Percentiles rank a stretch among this genome's conserved stretches.
Conservation (phyloP, 2,329 filamentous ascomycete genomes). For the Metarhizium rileyi region DNA sequence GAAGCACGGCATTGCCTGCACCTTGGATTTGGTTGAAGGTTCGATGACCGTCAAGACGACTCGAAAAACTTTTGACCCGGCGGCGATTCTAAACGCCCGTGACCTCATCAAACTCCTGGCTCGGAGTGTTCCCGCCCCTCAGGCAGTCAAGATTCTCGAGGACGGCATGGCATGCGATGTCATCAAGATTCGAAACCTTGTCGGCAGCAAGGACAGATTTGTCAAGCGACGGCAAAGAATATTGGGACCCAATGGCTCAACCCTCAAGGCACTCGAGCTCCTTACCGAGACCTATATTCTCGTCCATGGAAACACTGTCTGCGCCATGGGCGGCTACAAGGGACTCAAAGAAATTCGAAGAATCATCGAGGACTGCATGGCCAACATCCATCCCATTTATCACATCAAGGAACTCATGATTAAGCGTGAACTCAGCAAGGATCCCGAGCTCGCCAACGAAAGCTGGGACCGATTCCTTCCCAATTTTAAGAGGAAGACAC, state of each 20-base stretch:
- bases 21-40: slow-evolving; percentile 88
- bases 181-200: slow-evolving; percentile 86
- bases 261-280: slow-evolving; percentile 86
- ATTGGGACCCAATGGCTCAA: slow-evolving; percentile 81
- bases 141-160: slow-evolving; percentile 89
- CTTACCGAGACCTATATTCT: slow-evolving; percentile 87
- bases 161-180: slow-evolving; percentile 89
- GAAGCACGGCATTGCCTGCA: slow-evolving; percentile 81
- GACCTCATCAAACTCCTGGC: slow-evolving; percentile 91
- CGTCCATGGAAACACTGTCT: slow-evolving; percentile 93
- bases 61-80: slow-evolving; percentile 81
- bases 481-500: slow-evolving; percentile 89
- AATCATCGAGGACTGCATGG: slow-evolving; percentile 92
- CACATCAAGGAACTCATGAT: slow-evolving; percentile 72
- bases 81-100: slow-evolving; percentile 83
- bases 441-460: slow-evolving; percentile 75
- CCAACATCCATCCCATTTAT: slow-evolving; percentile 94
- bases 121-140: slow-evolving; percentile 82
- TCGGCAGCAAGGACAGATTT: slow-evolving; percentile 90
- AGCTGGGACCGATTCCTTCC: slow-evolving; percentile 95
- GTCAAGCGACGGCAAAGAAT: slow-evolving; percentile 91
- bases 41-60: slow-evolving; percentile 97
- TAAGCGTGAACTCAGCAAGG: slow-evolving; percentile 82
- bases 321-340: slow-evolving; percentile 85
- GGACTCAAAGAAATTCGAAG: slow-evolving; percentile 85